These are phyloP conservation scores for Chlorella sp. DNA, from an alignment of 139 green algal species.

Conservation along the genomic window DNA sequence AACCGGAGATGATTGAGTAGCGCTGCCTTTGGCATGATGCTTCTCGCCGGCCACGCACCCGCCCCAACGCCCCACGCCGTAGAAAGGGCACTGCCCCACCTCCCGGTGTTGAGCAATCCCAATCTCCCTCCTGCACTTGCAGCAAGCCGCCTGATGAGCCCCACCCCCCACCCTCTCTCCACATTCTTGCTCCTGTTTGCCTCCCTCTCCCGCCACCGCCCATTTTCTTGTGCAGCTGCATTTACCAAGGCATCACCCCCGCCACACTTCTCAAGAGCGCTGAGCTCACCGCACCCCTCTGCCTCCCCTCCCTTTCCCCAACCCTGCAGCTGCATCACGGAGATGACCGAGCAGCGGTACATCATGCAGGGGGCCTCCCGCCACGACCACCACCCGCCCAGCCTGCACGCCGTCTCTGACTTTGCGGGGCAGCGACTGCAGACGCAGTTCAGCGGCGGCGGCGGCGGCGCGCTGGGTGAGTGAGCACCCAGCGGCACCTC, in stretches of 20 bases:
- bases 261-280: too few species aligned
- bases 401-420: not conserved
- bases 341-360: conserved; percentile 22
- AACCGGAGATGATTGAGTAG: too few species aligned
- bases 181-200: too few species aligned
- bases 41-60: too few species aligned
- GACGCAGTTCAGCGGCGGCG: not conserved
- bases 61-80: too few species aligned
- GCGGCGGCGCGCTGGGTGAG: not conserved
- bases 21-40: too few species aligned
- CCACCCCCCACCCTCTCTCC: too few species aligned
- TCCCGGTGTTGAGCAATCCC: too few species aligned
- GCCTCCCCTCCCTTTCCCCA: not conserved
- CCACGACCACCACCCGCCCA: conserved; percentile 9
- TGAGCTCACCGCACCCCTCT: not conserved
- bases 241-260: too few species aligned
- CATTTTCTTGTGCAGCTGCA: not conserved
- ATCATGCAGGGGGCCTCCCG: not conserved
- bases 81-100: too few species aligned
- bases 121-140: not conserved
- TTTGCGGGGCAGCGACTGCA: conserved; percentile 13
- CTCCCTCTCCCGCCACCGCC: too few species aligned
- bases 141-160: not conserved
- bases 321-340: conserved; percentile 15
- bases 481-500: not conserved